Percentiles rank a stretch among this genome's conserved stretches.
Evolutionary conservation across 805 yeast genomes (phyloP).

Genomic region (Yamadazyma kitorensis): DNA sequence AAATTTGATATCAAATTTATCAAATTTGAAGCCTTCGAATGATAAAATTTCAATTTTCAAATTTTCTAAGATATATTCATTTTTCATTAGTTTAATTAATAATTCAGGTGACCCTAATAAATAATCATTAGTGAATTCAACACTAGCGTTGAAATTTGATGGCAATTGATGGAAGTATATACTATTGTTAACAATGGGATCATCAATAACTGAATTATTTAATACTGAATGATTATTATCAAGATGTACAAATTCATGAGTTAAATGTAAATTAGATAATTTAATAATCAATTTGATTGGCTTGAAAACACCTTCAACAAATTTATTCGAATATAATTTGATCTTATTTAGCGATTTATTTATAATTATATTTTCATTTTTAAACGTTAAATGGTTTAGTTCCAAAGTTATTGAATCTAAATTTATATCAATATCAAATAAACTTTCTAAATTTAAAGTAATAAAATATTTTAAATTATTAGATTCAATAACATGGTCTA

Average conservation of each 20-base stretch:
- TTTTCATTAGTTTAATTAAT: slow-evolving; percentile 5
- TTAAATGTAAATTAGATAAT: slow-evolving; percentile 18
- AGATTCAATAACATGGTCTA: slow-evolving; percentile 34
- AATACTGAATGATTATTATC: slow-evolving; percentile 10
- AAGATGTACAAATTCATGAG: slow-evolving; percentile 12
- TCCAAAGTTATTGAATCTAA: slow-evolving; percentile 20
- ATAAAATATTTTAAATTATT: slow-evolving; percentile 35
- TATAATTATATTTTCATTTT: slow-evolving; percentile 1
- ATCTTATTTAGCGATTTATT: slow-evolving; percentile 1
- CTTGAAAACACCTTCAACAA: slow-evolving; percentile 21
- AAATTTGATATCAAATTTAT: background rate
- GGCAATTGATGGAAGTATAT: slow-evolving; percentile 8
- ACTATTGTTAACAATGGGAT: background rate
- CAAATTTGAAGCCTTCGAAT: slow-evolving; percentile 1
- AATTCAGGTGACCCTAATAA: slow-evolving; percentile 10
- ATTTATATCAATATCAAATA: slow-evolving; percentile 21
- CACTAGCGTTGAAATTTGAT: slow-evolving; percentile 4
- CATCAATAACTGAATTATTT: slow-evolving; percentile 8
- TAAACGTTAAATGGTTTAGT: slow-evolving; percentile 16
- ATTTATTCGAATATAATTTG: slow-evolving; percentile 9
- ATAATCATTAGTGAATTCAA: slow-evolving; percentile 1
- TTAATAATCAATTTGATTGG: slow-evolving; percentile 16
- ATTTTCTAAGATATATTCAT: background rate
- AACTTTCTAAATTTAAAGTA: slow-evolving; percentile 29
- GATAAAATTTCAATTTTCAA: background rate